Evolutionary conservation across 108 stramenopile genomes (phyloP), one percentile per base, ranked within the genome.

Genomic region (Skeletonema tropicum): DNA sequence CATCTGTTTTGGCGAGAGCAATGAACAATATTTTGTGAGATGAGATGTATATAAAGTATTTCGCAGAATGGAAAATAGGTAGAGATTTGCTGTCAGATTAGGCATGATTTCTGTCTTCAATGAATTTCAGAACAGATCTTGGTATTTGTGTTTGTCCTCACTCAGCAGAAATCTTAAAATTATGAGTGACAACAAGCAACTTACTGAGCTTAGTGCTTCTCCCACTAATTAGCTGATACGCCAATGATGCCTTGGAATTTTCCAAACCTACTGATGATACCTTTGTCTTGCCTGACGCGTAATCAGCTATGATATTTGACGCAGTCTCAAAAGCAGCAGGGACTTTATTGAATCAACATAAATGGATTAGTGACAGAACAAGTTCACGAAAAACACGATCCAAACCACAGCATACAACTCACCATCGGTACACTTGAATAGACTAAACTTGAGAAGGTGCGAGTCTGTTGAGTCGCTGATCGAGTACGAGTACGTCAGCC

Each of bases 241-340:
- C 83, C 63, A 84, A 59, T 21, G 78, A 75, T 1, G 79, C 68
- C 72, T 79, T 78, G 14, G 83, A 78, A 68, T 84, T 84, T 49
- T 78, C 78, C 33, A 84, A 64, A 17, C 79, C 77, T 5, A 80
- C 58, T 5, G 55, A 29, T 15, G 66, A 55, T 13, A 84, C 57
- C 39, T 73, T 68, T 6, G 61, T 52, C 23, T 70, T 64, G 5
- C 73, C 77, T 46, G 65, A 62, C 12, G 83, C 83, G 63, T 84
- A 84, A 1, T 70, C 83, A 30, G 57, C 25, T 7, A 84, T 79
- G 48, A 84, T 84, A 36, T 69, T 67, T 4, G 61, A 66, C 9
- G 83, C 83, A 1, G 79, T 80, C 52, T 74, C 79, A 57, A 84
- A 75, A 14, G 83, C 83, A 38, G 64, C 79, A 13, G 64, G 29